Percentiles rank a stretch among this genome's conserved stretches.
Conservation (phyloP, 768 basidiomycete genomes). For the Collybiopsis luxurians region DNA sequence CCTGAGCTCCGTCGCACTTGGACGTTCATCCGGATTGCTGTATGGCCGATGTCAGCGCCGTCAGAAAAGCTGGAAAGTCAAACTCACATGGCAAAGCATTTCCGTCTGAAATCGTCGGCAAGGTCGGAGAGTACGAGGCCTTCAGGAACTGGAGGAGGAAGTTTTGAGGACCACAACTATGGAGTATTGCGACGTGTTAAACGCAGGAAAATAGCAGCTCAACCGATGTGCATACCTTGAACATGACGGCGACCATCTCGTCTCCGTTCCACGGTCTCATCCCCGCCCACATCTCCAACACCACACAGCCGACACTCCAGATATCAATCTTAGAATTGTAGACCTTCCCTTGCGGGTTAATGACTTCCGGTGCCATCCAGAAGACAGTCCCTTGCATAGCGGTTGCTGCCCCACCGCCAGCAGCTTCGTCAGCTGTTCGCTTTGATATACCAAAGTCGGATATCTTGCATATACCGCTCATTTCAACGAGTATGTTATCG, state of each 20-base stretch:
- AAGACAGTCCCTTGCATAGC: conserved; percentile 98
- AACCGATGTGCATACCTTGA: conserved; percentile 58
- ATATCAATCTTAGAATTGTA: conserved; percentile 98
- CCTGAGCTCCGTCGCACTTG: conserved; percentile 74
- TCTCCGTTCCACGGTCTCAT: conserved; percentile 91
- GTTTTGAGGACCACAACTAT: conserved; percentile 81
- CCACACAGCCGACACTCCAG: conserved; percentile 98
- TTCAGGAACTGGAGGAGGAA: conserved; percentile 86
- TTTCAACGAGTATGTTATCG: conserved; percentile 97
- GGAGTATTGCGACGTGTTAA: neutral
- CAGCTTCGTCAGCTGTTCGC: conserved; percentile 82
- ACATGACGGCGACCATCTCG: conserved; percentile 90
- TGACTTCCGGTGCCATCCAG: conserved; percentile 99
- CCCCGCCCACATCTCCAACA: conserved; percentile 99
- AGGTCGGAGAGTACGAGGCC: conserved; percentile 72
- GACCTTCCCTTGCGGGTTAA: conserved; percentile 82
- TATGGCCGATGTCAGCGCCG: conserved; percentile 6
- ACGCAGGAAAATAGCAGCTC: neutral
- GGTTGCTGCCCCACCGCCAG: conserved; percentile 78
- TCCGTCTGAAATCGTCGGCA: conserved; percentile 82
- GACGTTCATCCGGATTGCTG: conserved; percentile 83
- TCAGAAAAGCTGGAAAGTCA: conserved; percentile 9
- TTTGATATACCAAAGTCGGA: conserved; percentile 99
- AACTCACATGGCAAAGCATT: conserved; percentile 86
- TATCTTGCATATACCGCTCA: conserved; percentile 91